A percentile compares a stretch with the other conserved stretches of the same genome.
Evolutionary conservation across 108 stramenopile genomes (phyloP).

Genomic region (Schizochytrium sp.): DNA sequence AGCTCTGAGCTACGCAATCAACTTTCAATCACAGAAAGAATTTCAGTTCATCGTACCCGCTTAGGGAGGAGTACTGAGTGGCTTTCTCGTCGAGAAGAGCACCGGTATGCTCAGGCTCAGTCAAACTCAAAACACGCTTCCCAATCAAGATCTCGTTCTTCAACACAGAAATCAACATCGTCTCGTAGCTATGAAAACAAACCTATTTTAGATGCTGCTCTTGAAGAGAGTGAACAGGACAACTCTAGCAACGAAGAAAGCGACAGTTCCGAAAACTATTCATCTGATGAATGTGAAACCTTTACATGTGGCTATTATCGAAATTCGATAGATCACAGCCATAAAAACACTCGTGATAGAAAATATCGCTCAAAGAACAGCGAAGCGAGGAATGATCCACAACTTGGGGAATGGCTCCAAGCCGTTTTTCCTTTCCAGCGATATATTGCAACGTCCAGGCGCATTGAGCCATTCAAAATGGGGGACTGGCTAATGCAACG

Average conservation of each 20-base stretch:
- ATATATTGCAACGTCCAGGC: background rate
- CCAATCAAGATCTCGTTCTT: too few species aligned
- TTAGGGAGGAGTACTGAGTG: background rate
- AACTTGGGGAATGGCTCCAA: background rate
- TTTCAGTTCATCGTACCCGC: slow-evolving; percentile 1
- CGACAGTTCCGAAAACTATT: too few species aligned
- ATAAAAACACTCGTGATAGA: too few species aligned
- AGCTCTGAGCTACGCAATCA: background rate
- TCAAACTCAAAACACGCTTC: background rate
- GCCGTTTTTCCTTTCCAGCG: background rate
- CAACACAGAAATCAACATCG: too few species aligned
- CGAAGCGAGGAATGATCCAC: background rate
- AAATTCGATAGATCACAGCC: too few species aligned
- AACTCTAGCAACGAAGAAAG: too few species aligned
- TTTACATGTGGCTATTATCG: too few species aligned
- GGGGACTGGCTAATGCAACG: background rate
- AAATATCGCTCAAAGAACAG: too few species aligned
- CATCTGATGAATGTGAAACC: too few species aligned
- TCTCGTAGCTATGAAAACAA: too few species aligned
- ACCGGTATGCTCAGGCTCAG: background rate
- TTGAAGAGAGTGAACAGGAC: too few species aligned
- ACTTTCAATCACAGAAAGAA: background rate
- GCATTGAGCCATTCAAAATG: background rate
- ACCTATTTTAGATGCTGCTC: too few species aligned
- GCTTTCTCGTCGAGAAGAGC: background rate